A percentile compares a stretch with the other conserved stretches of the same genome.
Conservation (phyloP, 176 grass and related monocot species). For the Chloris gayana region DNA sequence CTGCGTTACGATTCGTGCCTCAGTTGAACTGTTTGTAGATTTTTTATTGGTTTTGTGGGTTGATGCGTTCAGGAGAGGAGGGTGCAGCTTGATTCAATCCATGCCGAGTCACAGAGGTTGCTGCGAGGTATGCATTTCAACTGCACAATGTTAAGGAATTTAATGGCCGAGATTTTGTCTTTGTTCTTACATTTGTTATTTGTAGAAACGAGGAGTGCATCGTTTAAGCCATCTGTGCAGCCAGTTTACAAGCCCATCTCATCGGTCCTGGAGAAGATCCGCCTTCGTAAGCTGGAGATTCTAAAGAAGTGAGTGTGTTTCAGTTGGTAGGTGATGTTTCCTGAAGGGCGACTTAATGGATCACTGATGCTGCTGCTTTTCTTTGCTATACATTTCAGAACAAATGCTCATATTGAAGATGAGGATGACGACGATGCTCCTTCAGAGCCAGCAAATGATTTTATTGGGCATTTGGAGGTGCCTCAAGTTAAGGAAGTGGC, state of each 20-base stretch:
- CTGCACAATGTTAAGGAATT: background rate
- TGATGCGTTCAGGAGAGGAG: constrained; percentile 68
- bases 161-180: background rate
- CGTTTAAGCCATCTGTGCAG: constrained; percentile 61
- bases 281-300: constrained; percentile 77
- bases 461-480: background rate
- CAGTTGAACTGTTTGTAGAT: background rate
- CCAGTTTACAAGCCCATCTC: constrained; percentile 86
- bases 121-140: constrained; percentile 61
- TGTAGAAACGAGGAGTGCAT: constrained; percentile 74
- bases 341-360: background rate
- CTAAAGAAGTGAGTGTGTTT: constrained; percentile 63
- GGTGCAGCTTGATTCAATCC: constrained; percentile 57
- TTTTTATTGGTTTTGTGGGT: constrained; percentile 33
- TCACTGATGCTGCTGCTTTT: background rate
- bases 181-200: background rate
- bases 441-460: constrained; percentile 30
- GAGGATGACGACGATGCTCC: constrained; percentile 18
- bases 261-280: constrained; percentile 92
- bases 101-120: constrained; percentile 77
- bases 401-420: constrained; percentile 36
- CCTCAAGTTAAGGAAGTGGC: constrained; percentile 32
- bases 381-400: constrained; percentile 42
- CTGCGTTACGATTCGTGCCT: background rate
- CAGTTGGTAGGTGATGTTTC: background rate